A percentile compares a stretch with the other conserved stretches of the same genome.
Conservation (phyloP, 495 filamentous ascomycete genomes). For the Symbiotaphrina buchneri region DNA sequence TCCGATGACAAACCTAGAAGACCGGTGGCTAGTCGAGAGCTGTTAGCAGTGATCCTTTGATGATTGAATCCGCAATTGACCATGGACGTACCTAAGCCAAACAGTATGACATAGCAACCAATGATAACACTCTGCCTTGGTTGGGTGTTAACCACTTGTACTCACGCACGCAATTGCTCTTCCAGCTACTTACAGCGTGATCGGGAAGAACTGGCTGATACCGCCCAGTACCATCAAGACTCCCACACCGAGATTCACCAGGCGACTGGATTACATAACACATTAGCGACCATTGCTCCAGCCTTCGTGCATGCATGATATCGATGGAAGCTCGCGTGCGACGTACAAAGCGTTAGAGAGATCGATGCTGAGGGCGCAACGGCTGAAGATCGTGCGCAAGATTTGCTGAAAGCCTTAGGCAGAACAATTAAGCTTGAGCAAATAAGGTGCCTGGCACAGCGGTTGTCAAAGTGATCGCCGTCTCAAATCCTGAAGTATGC, state of each 20-base stretch:
- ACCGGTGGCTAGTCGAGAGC: constrained; percentile 22
- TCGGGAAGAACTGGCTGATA: constrained; percentile 64
- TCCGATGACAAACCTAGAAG: constrained; percentile 22
- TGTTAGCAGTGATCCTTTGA: constrained; percentile 1
- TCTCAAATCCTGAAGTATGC: too few relatives aligned
- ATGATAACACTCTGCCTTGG: constrained; percentile 45
- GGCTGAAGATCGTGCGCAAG: too few relatives aligned
- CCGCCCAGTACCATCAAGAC: constrained; percentile 79
- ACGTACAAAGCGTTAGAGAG: too few relatives aligned
- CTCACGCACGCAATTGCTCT: constrained; percentile 10
- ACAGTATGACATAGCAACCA: constrained; percentile 70
- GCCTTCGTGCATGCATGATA: too few relatives aligned
- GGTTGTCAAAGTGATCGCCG: too few relatives aligned
- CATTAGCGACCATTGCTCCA: constrained; percentile 11
- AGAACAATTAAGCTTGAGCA: too few relatives aligned
- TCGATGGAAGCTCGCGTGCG: too few relatives aligned
- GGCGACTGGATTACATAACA: constrained; percentile 33
- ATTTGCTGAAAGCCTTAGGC: too few relatives aligned
- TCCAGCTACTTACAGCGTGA: constrained; percentile 22
- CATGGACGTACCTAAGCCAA: constrained; percentile 52
- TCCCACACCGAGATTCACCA: constrained; percentile 80
- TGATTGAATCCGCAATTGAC: not conserved
- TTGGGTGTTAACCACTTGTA: constrained; percentile 6
- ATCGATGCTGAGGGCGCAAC: too few relatives aligned
- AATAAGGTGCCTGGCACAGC: too few relatives aligned